Base-by-base conservation (phyloP, 345 rosid species). In the Jatropha curcas region DNA sequence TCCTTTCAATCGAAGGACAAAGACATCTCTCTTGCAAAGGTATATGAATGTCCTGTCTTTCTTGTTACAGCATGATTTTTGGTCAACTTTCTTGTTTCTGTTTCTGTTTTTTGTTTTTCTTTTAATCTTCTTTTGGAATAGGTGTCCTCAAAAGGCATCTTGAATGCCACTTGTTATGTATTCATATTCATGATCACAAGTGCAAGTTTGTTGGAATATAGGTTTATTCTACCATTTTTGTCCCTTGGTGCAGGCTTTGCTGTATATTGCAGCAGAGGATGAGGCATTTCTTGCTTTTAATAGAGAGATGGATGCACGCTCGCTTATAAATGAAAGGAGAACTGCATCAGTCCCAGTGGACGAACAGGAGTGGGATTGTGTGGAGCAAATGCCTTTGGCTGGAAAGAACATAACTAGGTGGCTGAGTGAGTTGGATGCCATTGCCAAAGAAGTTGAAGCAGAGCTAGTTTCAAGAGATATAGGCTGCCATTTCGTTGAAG, bases 201-300 rank as follows among this genome's bases (percentile, higher is more conserved):
- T 33, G 24, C 19, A 62, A 8, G 27, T 28, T 35, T 12, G 41
- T 27, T 27, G 41, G 5, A 33, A 60, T n/a, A 60, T 73, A 71
- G 45, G 27, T 25, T 39, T 25, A 48, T 51, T 46, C 53, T 70
- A 46, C 34, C 70, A 72, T 68, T 35, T 65, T 67, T 46, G 20
- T 33, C 58, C n/a, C 66, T 27, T 80, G 57, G 67, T 80, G 80
- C 75, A 93, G 98, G 92, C 81, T 77, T 79, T 93, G 82, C 83
- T 93, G 45, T 88, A 81, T 73, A 80, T 93, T 83, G 94, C 98
- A 65, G 97, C 93, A 69, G 98, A 93, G 79, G 98, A 93, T 84
- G 97, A 91, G 84, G 95, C 93, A 37, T 89, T 83, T 62, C 33
- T 85, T 81, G 85, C 89, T 78, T 68, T 76, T 45, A 83, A 88